Conservation (phyloP, 495 filamentous ascomycete genomes). For the Penicillium bialowiezense region DNA sequence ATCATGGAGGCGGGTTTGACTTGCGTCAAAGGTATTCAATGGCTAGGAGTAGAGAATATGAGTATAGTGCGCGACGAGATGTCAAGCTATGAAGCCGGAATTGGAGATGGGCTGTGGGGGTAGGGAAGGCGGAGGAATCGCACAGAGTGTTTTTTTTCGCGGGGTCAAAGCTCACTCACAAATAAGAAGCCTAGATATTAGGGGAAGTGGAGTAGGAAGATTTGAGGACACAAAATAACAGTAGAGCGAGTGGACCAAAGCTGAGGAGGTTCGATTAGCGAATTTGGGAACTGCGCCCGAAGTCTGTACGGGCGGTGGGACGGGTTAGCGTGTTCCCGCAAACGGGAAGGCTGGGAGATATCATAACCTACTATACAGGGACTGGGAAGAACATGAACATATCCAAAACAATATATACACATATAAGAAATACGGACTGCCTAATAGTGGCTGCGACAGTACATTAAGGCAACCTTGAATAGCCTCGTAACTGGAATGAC, state of each 20-base stretch:
- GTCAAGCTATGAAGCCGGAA: constrained; percentile 18
- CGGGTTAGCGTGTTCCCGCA: constrained; percentile 15
- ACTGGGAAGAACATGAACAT: too few relatives aligned
- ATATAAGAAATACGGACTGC: too few relatives aligned
- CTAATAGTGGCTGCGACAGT: too few relatives aligned
- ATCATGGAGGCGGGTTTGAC: constrained; percentile 56
- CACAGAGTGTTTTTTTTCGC: constrained; percentile 8
- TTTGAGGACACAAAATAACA: constrained; percentile 1
- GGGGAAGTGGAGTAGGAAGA: neutral
- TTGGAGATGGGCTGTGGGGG: constrained; percentile 30
- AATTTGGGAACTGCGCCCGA: constrained; percentile 22
- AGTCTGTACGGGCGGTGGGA: constrained; percentile 24
- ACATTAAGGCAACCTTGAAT: neutral
- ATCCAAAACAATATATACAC: too few relatives aligned
- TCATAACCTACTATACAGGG: too few relatives aligned
- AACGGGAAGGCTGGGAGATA: constrained; percentile 4
- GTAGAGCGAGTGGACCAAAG: constrained; percentile 8
- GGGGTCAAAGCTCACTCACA: constrained; percentile 19
- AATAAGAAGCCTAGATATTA: constrained; percentile 8
- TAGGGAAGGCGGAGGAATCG: constrained; percentile 21
- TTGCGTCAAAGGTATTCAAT: constrained; percentile 6
- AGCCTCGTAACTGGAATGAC: too few relatives aligned
- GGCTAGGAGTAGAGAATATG: constrained; percentile 6
- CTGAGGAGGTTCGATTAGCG: constrained; percentile 16
- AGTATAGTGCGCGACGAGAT: constrained; percentile 6